Base-by-base conservation (phyloP, 495 filamentous ascomycete genomes). In the Parathielavia appendiculata region DNA sequence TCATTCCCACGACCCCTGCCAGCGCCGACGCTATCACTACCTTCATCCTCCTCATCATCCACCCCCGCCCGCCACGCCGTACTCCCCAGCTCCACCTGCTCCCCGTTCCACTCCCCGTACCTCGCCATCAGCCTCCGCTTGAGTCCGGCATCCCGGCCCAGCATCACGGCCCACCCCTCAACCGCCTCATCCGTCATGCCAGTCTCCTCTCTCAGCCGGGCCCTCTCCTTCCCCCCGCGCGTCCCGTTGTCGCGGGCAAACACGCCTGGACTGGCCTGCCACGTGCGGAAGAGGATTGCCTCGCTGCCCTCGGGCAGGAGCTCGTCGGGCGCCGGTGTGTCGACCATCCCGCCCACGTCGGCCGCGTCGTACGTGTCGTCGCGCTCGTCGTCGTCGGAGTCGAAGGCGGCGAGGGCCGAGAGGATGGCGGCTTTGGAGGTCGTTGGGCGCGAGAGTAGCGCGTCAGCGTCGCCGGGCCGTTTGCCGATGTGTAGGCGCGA, bases 341-440 rank as follows among this genome's bases (percentile, higher is more conserved):
- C 88, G 11, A 96, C 83, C 4, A 89, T 88, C 12, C 92, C 90
- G 54, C 93, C 93, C 7, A 97, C 91, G 63, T 97, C 93, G 41
- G 81, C 88, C 10, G 84, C 80, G 64, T 98, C 93, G 71, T 98
- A 98, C 2, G 93, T 97, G 67, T 98, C 93, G 73, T 98, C 93
- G 36, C 91, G 86, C 74, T 98, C 93, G 73, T 98, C 93, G 66
- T 97, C 92, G 63, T 96, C 93, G 0, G 85, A 86, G 74, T 97
- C 92, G 65, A 97, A 96, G 6, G 89, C 82, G 12, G 90, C 88
- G 12, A 98, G 84, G 0, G 93, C 93, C 20, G 93, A 87, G 13
- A 96, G 80, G 67, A 98, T 97, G 35, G 91, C 87, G 6, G 90
- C 87, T 74, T 96, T 97, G 66, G 86, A 74, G 30, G 84, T 79